These are phyloP conservation scores for Lolium perenne DNA, from an alignment of 176 grass and related monocot genomes.

Conservation along the genomic window DNA sequence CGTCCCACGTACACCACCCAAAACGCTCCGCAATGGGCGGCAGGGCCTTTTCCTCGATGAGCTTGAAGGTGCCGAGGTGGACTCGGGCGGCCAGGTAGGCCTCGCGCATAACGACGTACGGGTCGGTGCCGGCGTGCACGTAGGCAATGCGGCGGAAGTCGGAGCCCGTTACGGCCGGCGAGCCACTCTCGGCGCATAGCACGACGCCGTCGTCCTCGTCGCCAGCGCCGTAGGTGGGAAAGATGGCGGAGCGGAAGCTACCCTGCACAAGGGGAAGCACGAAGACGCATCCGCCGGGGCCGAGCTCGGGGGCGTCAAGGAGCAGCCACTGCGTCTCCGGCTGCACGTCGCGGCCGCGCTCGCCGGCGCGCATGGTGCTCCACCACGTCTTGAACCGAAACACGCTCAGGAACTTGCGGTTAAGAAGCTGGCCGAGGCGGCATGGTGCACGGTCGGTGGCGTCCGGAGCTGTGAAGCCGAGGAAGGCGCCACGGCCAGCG, in stretches of 20 bases:
- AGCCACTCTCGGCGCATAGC: constrained; percentile 10
- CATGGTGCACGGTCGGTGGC: constrained; percentile 48
- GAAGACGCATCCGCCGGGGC: constrained; percentile 46
- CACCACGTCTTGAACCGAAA: constrained; percentile 94
- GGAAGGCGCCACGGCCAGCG: constrained; percentile 44
- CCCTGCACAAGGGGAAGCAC: not conserved
- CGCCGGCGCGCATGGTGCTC: constrained; percentile 66
- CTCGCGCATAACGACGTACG: constrained; percentile 56
- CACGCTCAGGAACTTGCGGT: constrained; percentile 62
- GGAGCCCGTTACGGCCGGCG: constrained; percentile 38
- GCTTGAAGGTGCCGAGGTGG: constrained; percentile 56
- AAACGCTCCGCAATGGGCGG: constrained; percentile 59
- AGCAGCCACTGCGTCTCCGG: constrained; percentile 80
- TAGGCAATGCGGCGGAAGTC: constrained; percentile 55
- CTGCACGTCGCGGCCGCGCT: constrained; percentile 57
- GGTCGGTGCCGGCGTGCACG: constrained; percentile 66
- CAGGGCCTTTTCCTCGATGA: constrained; percentile 56
- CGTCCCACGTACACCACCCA: constrained; percentile 57
- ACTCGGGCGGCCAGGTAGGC: constrained; percentile 51
- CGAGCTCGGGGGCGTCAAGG: constrained; percentile 51
- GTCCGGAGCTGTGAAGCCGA: constrained; percentile 48
- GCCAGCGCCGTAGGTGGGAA: constrained; percentile 30
- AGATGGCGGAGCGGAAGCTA: not conserved
- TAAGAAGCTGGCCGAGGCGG: constrained; percentile 46
- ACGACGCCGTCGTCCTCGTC: constrained; percentile 54